Evolutionary conservation across 208 protist genomes (phyloP).

Genomic region (Acanthamoeba sp.): DNA sequence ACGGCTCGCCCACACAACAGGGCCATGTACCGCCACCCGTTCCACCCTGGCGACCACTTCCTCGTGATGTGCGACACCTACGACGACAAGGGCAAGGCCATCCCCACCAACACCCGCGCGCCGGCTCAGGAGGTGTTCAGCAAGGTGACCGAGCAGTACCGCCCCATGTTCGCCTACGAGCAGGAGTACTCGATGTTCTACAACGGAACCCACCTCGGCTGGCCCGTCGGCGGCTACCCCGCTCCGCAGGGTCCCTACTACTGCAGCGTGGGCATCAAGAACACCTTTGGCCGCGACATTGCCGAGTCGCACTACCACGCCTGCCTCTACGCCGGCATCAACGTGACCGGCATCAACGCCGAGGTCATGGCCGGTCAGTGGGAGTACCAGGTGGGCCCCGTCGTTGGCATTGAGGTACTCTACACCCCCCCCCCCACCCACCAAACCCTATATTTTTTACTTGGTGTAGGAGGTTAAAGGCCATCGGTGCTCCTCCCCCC

Average conservation of each 20-base stretch:
- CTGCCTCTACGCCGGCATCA: slow-evolving; percentile 91
- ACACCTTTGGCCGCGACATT: slow-evolving; percentile 94
- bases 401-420: slow-evolving; percentile 91
- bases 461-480: no score
- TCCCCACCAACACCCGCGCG: slow-evolving; percentile 88
- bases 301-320: slow-evolving; percentile 91
- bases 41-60: slow-evolving; percentile 67
- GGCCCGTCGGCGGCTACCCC: slow-evolving; percentile 94
- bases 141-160: slow-evolving; percentile 90
- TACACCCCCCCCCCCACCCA: background rate
- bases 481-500: background rate
- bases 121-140: slow-evolving; percentile 89
- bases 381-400: slow-evolving; percentile 97
- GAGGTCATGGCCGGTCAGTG: slow-evolving; percentile 98
- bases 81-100: slow-evolving; percentile 76
- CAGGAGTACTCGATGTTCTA: slow-evolving; percentile 93
- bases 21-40: slow-evolving; percentile 87
- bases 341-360: slow-evolving; percentile 94
- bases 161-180: slow-evolving; percentile 90
- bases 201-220: slow-evolving; percentile 89
- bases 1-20: no score
- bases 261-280: slow-evolving; percentile 92
- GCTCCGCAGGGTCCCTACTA: slow-evolving; percentile 98
- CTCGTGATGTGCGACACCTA: slow-evolving; percentile 69
- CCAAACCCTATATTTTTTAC: no score